Percentiles rank a stretch among this genome's conserved stretches.
phyloP scores from a whole-genome alignment of 768 basidiomycete species.

The Agaricus subrufescens region DNA sequence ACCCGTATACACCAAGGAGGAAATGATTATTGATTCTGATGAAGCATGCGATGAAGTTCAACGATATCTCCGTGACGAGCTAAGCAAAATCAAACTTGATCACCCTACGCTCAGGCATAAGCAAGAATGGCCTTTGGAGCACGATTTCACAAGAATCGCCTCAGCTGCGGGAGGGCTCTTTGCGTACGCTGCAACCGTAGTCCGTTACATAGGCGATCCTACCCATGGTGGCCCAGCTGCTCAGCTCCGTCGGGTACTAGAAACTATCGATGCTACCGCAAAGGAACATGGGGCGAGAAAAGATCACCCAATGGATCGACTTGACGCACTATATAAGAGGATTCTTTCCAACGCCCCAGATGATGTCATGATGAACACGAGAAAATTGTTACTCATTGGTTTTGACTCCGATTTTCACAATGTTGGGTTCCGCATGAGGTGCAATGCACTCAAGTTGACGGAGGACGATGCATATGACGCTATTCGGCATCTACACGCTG shows the following conservation, averaged over 20 bases:
- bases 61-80: no score
- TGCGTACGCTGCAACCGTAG: slow-evolving; percentile 19
- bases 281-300: background rate
- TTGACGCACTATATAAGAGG: background rate
- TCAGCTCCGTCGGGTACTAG: background rate
- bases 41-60: no score
- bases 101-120: no score
- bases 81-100: no score
- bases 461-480: background rate
- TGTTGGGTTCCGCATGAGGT: background rate
- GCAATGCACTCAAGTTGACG: background rate
- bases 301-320: background rate
- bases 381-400: background rate
- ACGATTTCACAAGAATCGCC: slow-evolving; percentile 10
- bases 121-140: no score
- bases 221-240: background rate
- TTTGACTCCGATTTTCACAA: no score
- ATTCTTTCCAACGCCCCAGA: background rate
- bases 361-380: background rate
- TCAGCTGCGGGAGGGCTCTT: slow-evolving; percentile 19
- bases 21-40: no score
- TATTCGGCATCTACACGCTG: background rate
- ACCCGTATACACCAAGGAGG: no score
- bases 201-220: slow-evolving; percentile 17
- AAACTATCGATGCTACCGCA: background rate